Conservation (phyloP, 345 rosid genomes). For the Tarenaya hassleriana region DNA sequence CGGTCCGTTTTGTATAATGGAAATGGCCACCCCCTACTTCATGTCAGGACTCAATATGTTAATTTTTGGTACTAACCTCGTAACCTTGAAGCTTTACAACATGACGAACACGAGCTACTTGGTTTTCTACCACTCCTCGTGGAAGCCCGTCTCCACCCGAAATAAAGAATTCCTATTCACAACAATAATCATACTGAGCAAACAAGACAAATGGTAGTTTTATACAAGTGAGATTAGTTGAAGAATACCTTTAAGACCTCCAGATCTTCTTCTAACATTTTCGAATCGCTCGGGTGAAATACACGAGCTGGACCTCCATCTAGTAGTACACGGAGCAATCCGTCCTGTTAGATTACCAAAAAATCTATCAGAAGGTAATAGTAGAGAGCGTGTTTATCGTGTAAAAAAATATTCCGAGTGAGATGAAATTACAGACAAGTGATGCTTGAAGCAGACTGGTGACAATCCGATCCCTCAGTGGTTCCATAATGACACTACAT, state of each 20-base stretch:
- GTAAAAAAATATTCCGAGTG: conserved; percentile 13
- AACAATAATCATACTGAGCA: neutral
- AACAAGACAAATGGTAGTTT: too few species aligned
- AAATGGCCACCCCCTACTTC: too few species aligned
- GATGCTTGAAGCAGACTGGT: conserved; percentile 96
- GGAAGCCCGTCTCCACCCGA: conserved; percentile 99
- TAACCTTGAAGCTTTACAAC: conserved; percentile 70
- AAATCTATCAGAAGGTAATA: conserved; percentile 9
- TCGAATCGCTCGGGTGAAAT: conserved; percentile 64
- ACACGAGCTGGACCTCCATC: conserved; percentile 81
- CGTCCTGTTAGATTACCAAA: conserved; percentile 51
- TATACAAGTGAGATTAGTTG: neutral
- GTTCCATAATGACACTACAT: conserved; percentile 74
- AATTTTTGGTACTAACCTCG: conserved; percentile 54
- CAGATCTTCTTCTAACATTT: conserved; percentile 76
- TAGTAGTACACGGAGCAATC: conserved; percentile 72
- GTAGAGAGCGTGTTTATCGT: conserved; percentile 7
- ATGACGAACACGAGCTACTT: conserved; percentile 73
- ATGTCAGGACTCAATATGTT: too few species aligned
- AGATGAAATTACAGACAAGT: conserved; percentile 47
- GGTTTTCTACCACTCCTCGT: conserved; percentile 93
- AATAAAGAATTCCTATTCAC: conserved; percentile 77
- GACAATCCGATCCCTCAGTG: conserved; percentile 85
- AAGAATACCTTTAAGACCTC: conserved; percentile 76
- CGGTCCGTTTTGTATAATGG: too few species aligned